Base-by-base conservation (phyloP, 257 asterid species). In the Osmanthus fragrans region DNA sequence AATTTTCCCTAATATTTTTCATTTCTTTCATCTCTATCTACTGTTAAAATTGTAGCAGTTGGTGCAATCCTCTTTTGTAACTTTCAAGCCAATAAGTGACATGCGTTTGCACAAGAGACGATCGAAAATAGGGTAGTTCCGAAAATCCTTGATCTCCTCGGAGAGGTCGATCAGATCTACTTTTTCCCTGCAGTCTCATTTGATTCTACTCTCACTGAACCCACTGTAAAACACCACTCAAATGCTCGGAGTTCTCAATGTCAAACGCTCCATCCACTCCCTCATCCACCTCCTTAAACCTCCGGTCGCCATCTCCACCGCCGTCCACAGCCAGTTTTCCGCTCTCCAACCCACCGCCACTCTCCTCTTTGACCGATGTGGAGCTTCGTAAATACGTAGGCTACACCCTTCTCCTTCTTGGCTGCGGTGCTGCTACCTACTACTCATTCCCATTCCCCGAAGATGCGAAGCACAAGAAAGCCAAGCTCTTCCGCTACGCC, bases 401-500 rank as follows among this genome's bases (percentile, higher is more conserved):
- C 66, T 95, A 93, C 92, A 74, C 90, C 45, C 32, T 86, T 86
- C 98, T 95, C 81, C 78, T 93, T 80, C 82, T 93, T 54, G 96
- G 91, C 65, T 90, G 93, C 84, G 98, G 92, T 79, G 95, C 84
- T 80, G 92, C 91, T 77, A 95, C 99, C 36, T 95, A 93, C 87
- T 93, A 90, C 87, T 89, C 98, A 42, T 95, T 91, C 90, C 98
- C 98, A 5, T 86, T 91, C 77, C 86, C 97, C 5, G 96, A 84
- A 56, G 69, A 88, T 79, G 96, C 97, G 58, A 91, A 86, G 82
- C 93, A 93, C 88, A 95, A 93, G 65, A 90, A 85, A 67, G 97
- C 98, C 34, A 96, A 95, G 45, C 88, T 91, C 75, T 95, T 95
- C 85, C 96, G 96, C 49, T 95, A 95, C 88, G 97, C 97, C 47